Conservation (phyloP, 2,329 filamentous ascomycete species). For the Sclerotinia borealis region DNA sequence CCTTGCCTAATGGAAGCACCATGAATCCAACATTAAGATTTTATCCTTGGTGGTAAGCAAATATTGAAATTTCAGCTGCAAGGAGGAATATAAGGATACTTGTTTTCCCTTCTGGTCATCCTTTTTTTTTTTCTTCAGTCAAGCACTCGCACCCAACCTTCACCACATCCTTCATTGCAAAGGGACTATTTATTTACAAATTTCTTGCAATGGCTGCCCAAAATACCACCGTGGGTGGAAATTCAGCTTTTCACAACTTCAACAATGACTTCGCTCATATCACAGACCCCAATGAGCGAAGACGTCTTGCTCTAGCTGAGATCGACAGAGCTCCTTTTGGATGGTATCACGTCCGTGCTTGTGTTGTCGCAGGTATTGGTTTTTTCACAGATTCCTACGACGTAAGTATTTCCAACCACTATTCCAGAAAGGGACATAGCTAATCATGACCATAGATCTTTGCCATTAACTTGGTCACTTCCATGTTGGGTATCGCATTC, state of each 20-base stretch:
- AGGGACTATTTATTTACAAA: background rate
- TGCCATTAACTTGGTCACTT: constrained; percentile 29
- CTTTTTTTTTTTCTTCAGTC: background rate
- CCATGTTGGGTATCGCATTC: constrained; percentile 30
- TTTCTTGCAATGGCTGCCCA: constrained; percentile 41
- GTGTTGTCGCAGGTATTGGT: constrained; percentile 73
- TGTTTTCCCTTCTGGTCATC: background rate
- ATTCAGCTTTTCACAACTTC: constrained; percentile 70
- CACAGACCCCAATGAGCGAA: constrained; percentile 69
- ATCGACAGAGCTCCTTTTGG: constrained; percentile 77
- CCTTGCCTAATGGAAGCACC: background rate
- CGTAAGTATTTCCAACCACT: constrained; percentile 50
- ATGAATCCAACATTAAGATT: background rate
- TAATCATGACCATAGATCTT: constrained; percentile 27
- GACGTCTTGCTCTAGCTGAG: constrained; percentile 72
- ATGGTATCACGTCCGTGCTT: constrained; percentile 72
- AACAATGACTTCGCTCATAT: constrained; percentile 65
- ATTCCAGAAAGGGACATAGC: constrained; percentile 33
- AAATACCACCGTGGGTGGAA: constrained; percentile 65
- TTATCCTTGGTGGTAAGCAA: background rate
- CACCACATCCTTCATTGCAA: background rate
- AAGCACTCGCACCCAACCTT: constrained; percentile 16
- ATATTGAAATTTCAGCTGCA: background rate
- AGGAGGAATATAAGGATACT: constrained; percentile 5
- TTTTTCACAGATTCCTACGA: constrained; percentile 88